Evolutionary conservation across 345 rosid species (phyloP).

Genomic region (Durio zibethinus): DNA sequence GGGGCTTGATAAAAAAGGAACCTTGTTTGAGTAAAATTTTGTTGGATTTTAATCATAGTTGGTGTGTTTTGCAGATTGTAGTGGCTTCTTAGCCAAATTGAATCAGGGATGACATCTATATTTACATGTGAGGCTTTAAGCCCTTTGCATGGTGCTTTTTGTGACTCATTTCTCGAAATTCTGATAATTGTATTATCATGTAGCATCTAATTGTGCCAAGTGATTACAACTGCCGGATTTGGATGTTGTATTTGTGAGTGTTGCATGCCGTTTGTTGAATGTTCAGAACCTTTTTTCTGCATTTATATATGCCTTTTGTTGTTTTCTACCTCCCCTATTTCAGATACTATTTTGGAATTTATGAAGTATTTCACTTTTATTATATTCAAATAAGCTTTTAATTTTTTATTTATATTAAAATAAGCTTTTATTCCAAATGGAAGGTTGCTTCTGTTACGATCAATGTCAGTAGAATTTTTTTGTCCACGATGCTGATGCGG

Average conservation of each 20-base stretch:
- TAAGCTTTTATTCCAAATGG: no score
- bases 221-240: background rate
- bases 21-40: background rate
- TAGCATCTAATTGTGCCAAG: background rate
- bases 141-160: background rate
- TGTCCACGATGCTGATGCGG: no score
- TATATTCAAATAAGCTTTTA: no score
- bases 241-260: background rate
- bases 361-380: no score
- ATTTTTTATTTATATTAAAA: no score
- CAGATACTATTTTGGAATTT: background rate
- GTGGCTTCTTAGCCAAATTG: background rate
- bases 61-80: background rate
- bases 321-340: background rate
- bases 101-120: background rate
- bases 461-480: no score
- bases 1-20: background rate
- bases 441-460: no score
- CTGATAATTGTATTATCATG: background rate
- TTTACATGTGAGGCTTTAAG: background rate
- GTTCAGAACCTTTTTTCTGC: background rate
- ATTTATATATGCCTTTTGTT: background rate
- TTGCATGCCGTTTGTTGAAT: background rate
- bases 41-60: background rate
- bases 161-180: background rate